Conservation (phyloP, 1,284 basidiomycete species). For the Ustilago esculenta region DNA sequence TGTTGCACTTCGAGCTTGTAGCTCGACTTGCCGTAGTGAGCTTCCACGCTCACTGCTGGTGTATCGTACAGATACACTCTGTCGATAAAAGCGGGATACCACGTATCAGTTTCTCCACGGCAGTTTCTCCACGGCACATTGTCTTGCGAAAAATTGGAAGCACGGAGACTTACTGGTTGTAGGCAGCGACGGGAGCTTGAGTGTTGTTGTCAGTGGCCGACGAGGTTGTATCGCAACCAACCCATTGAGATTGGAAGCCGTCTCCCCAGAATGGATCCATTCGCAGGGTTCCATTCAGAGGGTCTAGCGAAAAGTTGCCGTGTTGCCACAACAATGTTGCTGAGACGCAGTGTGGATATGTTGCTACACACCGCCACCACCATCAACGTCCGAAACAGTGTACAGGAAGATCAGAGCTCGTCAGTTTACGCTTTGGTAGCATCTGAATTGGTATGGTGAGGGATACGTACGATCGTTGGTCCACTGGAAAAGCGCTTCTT, state of each 20-base stretch:
- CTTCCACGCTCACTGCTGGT: slow-evolving; percentile 11
- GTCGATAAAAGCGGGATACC: neutral
- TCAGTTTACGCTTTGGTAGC: no score
- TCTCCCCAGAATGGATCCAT: slow-evolving; percentile 32
- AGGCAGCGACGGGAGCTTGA: slow-evolving; percentile 19
- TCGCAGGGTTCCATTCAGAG: slow-evolving; percentile 27
- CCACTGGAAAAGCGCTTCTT: slow-evolving; percentile 20
- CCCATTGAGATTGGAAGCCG: slow-evolving; percentile 29
- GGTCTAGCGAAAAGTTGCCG: slow-evolving; percentile 24
- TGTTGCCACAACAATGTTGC: slow-evolving; percentile 27
- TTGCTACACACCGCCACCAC: slow-evolving; percentile 3
- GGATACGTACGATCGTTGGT: slow-evolving; percentile 15
- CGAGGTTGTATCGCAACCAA: slow-evolving; percentile 23
- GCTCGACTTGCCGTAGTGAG: slow-evolving; percentile 18
- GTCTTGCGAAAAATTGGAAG: no score
- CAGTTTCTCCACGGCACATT: no score
- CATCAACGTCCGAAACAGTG: no score
- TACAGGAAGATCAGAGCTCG: no score
- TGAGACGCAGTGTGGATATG: slow-evolving; percentile 18
- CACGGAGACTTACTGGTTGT: slow-evolving; percentile 12
- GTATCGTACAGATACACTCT: slow-evolving; percentile 17
- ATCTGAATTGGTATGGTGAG: neutral
- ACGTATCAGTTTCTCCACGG: no score
- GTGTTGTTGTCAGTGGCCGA: slow-evolving; percentile 28
- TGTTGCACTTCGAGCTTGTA: slow-evolving; percentile 27